Percentiles rank a stretch among this genome's conserved stretches.
Conservation (phyloP, 2,329 filamentous ascomycete genomes). For the Pseudopithomyces chartarum region DNA sequence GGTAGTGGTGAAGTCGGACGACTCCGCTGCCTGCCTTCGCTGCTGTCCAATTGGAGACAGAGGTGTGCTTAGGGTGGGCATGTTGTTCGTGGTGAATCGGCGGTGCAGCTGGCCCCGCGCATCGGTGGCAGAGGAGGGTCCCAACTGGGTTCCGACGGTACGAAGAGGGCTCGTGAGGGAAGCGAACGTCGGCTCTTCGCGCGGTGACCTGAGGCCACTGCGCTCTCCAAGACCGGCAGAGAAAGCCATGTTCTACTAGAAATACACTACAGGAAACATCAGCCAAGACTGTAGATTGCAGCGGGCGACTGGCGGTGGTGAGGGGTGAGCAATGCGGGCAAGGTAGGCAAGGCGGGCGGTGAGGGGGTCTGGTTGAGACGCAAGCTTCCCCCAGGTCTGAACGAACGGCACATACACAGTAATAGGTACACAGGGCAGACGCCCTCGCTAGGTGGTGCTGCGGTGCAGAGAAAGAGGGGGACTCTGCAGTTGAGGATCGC, state of each 20-base stretch:
- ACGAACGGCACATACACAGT: slow-evolving; percentile 14
- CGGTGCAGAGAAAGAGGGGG: background rate
- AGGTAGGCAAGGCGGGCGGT: slow-evolving; percentile 42
- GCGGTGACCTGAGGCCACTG: slow-evolving; percentile 79
- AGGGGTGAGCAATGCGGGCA: slow-evolving; percentile 5
- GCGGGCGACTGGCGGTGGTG: slow-evolving; percentile 21
- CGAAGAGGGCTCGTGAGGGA: slow-evolving; percentile 68
- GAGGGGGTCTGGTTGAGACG: slow-evolving; percentile 27
- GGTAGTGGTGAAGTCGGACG: slow-evolving; percentile 57
- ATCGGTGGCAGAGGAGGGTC: slow-evolving; percentile 63
- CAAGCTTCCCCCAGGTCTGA: slow-evolving; percentile 13
- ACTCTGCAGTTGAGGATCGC: background rate
- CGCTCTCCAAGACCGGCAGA: slow-evolving; percentile 65
- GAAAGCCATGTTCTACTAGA: slow-evolving; percentile 63
- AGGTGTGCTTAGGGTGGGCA: slow-evolving; percentile 75
- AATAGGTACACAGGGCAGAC: slow-evolving; percentile 19
- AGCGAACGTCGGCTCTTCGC: slow-evolving; percentile 76
- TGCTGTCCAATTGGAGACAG: slow-evolving; percentile 64
- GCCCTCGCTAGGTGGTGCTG: slow-evolving; percentile 12
- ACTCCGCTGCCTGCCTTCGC: slow-evolving; percentile 59
- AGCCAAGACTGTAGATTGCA: slow-evolving; percentile 26
- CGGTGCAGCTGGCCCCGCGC: slow-evolving; percentile 79
- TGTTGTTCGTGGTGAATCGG: slow-evolving; percentile 90
- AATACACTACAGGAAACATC: slow-evolving; percentile 42
- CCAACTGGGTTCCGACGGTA: slow-evolving; percentile 66